Percentiles rank a stretch among this genome's conserved stretches.
Conservation (phyloP, 2,329 filamentous ascomycete species). For the Fragosphaeria purpurea region DNA sequence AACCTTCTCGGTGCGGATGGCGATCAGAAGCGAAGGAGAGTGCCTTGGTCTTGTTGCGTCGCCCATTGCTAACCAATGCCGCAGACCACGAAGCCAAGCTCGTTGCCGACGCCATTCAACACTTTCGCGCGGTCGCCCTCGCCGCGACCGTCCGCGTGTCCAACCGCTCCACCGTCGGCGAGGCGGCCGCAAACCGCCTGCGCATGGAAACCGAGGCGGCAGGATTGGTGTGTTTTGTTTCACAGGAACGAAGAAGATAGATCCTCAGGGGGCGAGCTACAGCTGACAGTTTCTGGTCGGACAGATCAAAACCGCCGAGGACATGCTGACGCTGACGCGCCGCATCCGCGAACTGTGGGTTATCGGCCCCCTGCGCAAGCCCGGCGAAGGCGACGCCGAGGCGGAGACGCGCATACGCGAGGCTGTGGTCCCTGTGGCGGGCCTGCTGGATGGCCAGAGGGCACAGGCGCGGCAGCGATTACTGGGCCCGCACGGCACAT, state of each 20-base stretch:
- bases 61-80: not conserved
- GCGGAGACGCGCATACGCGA: constrained; percentile 23
- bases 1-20: constrained; percentile 7
- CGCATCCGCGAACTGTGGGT: constrained; percentile 42
- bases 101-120: constrained; percentile 34
- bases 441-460: constrained; percentile 22
- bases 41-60: not conserved
- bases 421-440: constrained; percentile 27
- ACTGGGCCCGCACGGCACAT: constrained; percentile 16
- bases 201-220: constrained; percentile 28
- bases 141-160: constrained; percentile 26
- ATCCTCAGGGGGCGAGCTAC: too few species aligned
- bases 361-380: constrained; percentile 33
- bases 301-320: constrained; percentile 31
- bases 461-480: constrained; percentile 14
- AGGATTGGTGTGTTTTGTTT: constrained; percentile 22
- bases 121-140: constrained; percentile 33
- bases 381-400: constrained; percentile 31
- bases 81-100: constrained; percentile 35
- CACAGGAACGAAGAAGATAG: too few species aligned
- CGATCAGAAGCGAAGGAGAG: too few species aligned
- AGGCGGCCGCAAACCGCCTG: constrained; percentile 29
- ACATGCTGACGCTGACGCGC: constrained; percentile 35
- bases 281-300: not conserved
- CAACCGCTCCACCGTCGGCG: constrained; percentile 23